A percentile compares a stretch with the other conserved stretches of the same genome.
phyloP scores from a whole-genome alignment of 352 stramenopile genomes.

The Globisporangium mamillatum region DNA sequence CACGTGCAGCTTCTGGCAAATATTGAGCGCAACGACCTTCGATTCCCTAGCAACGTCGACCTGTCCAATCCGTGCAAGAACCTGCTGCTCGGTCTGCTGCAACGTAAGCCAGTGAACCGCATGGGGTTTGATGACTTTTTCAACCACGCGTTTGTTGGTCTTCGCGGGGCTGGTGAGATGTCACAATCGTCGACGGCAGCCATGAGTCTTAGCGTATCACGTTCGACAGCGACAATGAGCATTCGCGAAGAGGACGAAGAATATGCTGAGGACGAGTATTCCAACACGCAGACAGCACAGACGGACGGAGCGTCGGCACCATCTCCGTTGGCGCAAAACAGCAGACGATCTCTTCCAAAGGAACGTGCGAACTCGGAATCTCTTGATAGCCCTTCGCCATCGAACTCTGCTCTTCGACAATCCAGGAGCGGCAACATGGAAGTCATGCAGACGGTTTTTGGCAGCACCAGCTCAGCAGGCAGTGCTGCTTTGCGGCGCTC shows the following conservation, averaged over 20 bases:
- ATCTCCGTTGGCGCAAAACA: constrained; percentile 2
- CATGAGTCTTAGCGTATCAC: constrained; percentile 21
- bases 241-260: constrained; percentile 67
- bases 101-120: constrained; percentile 81
- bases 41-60: constrained; percentile 78
- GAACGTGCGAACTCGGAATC: constrained; percentile 37
- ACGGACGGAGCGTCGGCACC: background rate
- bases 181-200: constrained; percentile 14
- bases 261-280: constrained; percentile 29
- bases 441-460: constrained; percentile 65
- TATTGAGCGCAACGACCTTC: constrained; percentile 89
- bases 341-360: constrained; percentile 7
- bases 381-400: constrained; percentile 21
- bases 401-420: constrained; percentile 33
- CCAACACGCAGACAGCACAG: background rate
- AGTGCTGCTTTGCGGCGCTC: constrained; percentile 45
- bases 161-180: constrained; percentile 11
- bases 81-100: constrained; percentile 75
- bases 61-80: constrained; percentile 83
- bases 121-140: constrained; percentile 93
- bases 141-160: constrained; percentile 54
- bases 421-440: constrained; percentile 63
- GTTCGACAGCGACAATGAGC: constrained; percentile 30
- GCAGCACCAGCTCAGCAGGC: constrained; percentile 44
- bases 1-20: constrained; percentile 94